phyloP scores from a whole-genome alignment of 305 asterid genomes.

The Salvia sclarea region DNA sequence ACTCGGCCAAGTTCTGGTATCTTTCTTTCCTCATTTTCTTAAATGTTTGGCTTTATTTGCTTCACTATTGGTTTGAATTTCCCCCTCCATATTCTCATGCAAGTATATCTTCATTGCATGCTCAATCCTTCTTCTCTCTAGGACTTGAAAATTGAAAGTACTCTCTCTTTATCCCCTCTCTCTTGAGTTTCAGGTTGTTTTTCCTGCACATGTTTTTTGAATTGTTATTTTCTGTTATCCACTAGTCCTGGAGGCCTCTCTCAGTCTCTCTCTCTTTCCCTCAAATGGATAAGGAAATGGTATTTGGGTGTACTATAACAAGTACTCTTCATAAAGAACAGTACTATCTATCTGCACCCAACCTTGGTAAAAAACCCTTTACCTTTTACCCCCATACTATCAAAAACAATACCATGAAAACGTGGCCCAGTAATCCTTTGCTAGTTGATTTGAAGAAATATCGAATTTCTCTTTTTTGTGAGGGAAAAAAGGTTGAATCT shows the following conservation, averaged over 20 bases:
- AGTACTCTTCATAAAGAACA: slow-evolving; percentile 33
- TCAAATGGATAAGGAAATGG: slow-evolving; percentile 45
- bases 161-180: slow-evolving; percentile 4
- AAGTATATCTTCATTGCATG: slow-evolving; percentile 30
- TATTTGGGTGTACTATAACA: slow-evolving; percentile 22
- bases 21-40: not conserved
- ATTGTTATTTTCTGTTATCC: not conserved
- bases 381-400: slow-evolving; percentile 10
- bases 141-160: not conserved
- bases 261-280: slow-evolving; percentile 30
- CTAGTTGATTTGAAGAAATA: no score
- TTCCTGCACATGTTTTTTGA: not conserved
- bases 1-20: slow-evolving; percentile 79
- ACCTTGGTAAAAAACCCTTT: slow-evolving; percentile 13
- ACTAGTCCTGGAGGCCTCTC: slow-evolving; percentile 31
- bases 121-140: not conserved
- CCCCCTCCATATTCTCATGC: slow-evolving; percentile 30
- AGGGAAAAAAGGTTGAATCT: slow-evolving; percentile 17
- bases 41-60: not conserved
- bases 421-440: not conserved
- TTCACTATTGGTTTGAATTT: not conserved
- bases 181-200: slow-evolving; percentile 26
- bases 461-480: no score
- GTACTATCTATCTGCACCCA: slow-evolving; percentile 23
- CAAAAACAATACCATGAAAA: not conserved